These are phyloP conservation scores for Pichia eremophila DNA, from an alignment of 805 yeast genomes.

Conservation along the genomic window DNA sequence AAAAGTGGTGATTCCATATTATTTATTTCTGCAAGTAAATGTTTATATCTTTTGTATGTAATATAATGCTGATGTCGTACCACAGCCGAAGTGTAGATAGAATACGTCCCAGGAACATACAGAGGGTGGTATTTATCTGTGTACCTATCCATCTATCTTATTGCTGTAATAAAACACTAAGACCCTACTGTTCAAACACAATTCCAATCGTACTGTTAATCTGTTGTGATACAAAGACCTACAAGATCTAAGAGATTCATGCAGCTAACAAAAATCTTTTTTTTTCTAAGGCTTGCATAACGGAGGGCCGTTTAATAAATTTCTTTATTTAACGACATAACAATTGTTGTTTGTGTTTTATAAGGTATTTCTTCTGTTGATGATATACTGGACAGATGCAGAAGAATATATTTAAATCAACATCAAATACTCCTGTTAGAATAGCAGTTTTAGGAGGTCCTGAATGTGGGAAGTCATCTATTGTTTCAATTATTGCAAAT, in stretches of 20 bases:
- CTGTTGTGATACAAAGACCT: no score
- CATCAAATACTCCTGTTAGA: slow-evolving; percentile 23
- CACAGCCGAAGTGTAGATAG: slow-evolving; percentile 36
- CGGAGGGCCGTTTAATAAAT: no score
- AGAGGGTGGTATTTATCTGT: slow-evolving; percentile 29
- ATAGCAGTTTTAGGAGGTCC: slow-evolving; percentile 26
- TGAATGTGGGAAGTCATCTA: slow-evolving; percentile 24
- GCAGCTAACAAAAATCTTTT: no score
- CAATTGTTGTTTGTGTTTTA: no score
- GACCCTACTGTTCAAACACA: no score
- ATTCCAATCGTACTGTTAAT: no score
- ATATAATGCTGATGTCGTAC: slow-evolving; percentile 13
- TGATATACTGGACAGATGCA: not conserved
- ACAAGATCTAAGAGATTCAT: no score
- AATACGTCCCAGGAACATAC: slow-evolving; percentile 48
- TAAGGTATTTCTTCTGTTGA: not conserved
- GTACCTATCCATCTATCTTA: slow-evolving; percentile 25
- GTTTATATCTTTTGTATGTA: slow-evolving; percentile 3
- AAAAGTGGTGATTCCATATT: not conserved
- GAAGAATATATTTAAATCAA: slow-evolving; percentile 20
- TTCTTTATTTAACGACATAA: no score
- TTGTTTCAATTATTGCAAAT: slow-evolving; percentile 23
- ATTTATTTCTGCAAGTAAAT: not conserved
- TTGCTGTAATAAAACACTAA: no score
- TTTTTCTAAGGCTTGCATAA: no score